Conservation (phyloP, 2,329 filamentous ascomycete genomes). For the Meredithiella fracta region DNA sequence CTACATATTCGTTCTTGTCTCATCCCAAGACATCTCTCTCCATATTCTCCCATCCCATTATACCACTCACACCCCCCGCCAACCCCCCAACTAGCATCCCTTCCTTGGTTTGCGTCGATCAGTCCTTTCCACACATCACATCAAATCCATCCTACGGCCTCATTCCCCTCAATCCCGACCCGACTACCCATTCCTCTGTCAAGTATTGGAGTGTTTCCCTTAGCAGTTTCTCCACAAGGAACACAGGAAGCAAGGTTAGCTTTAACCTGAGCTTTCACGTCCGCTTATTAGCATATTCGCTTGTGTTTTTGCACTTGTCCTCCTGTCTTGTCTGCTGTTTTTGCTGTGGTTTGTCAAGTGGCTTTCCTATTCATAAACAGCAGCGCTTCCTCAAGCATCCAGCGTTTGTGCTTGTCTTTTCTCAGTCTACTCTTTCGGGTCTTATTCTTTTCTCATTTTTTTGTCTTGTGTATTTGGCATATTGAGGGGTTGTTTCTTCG, state of each 20-base stretch:
- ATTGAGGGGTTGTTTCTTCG: constrained; percentile 2
- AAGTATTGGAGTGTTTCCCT: not conserved
- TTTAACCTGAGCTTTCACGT: not conserved
- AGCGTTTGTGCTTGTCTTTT: constrained; percentile 2
- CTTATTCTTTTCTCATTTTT: constrained; percentile 14
- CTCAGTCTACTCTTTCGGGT: constrained; percentile 12
- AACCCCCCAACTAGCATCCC: not conserved
- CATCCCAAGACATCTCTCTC: not conserved
- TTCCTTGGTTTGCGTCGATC: not conserved
- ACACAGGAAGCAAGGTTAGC: constrained; percentile 5
- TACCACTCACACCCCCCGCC: not conserved
- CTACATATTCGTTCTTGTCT: not conserved
- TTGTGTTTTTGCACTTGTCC: not conserved
- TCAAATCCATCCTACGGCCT: not conserved
- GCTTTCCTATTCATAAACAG: constrained; percentile 7
- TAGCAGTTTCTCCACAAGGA: constrained; percentile 3
- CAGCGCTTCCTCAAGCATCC: not conserved
- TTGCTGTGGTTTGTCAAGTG: constrained; percentile 9
- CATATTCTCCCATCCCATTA: not conserved
- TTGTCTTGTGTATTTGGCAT: constrained; percentile 17
- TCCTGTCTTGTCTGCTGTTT: not conserved
- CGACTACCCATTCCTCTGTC: not conserved
- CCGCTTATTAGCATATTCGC: too few relatives aligned
- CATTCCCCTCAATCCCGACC: not conserved
- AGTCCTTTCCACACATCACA: not conserved